These are phyloP conservation scores for Trypanosoma rangeli DNA, from an alignment of 208 protist species.

Conservation along the genomic window DNA sequence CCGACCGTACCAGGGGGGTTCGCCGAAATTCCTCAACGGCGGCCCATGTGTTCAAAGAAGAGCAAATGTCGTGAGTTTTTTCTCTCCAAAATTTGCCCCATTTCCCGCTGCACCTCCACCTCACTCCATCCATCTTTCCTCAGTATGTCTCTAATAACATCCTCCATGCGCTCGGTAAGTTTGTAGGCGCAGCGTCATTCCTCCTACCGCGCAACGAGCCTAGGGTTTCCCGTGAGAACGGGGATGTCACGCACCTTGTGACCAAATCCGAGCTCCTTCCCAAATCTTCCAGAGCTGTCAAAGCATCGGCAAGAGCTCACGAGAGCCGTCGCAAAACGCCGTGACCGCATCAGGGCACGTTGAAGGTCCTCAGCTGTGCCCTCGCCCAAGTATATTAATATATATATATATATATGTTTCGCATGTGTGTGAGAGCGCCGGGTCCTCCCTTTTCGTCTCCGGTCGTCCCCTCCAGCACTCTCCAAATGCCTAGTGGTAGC, in stretches of 20 bases:
- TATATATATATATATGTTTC: constrained; percentile 6
- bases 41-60: constrained; percentile 86
- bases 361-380: neutral
- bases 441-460: neutral
- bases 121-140: constrained; percentile 59
- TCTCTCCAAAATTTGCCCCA: constrained; percentile 81
- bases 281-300: constrained; percentile 61
- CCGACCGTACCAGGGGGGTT: constrained; percentile 87
- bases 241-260: constrained; percentile 89
- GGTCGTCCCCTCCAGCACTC: neutral
- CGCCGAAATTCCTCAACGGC: constrained; percentile 91
- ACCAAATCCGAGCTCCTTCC: constrained; percentile 81
- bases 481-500: neutral
- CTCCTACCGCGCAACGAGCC: constrained; percentile 73
- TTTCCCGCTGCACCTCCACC: constrained; percentile 71
- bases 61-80: constrained; percentile 55
- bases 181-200: constrained; percentile 83
- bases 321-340: constrained; percentile 8
- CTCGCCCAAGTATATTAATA: neutral
- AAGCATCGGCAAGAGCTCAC: constrained; percentile 38
- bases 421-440: neutral
- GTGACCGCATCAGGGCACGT: constrained; percentile 8
- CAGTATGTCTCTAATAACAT: constrained; percentile 73
- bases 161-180: constrained; percentile 85
- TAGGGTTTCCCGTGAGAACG: constrained; percentile 83